Evolutionary conservation across 164 flowering plant genomes (phyloP).

Genomic region (Piper longum): DNA sequence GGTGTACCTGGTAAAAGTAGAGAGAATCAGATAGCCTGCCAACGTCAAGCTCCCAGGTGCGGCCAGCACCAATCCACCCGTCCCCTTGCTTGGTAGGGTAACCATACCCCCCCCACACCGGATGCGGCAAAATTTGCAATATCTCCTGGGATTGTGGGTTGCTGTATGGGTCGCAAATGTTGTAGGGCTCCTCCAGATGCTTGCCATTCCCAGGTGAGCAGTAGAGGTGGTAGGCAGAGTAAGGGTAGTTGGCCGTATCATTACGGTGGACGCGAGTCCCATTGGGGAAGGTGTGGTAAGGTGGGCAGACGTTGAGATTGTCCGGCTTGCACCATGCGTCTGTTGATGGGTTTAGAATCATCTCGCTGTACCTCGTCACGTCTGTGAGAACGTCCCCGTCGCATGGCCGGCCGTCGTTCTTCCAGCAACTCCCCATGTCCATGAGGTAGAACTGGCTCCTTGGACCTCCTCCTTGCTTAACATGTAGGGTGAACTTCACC

Average conservation of each 20-base stretch:
- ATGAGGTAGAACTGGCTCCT: slow-evolving; percentile 31
- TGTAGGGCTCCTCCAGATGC: slow-evolving; percentile 32
- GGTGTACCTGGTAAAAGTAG: slow-evolving; percentile 51
- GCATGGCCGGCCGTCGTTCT: slow-evolving; percentile 39
- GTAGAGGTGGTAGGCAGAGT: slow-evolving; percentile 46
- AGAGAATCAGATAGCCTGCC: slow-evolving; percentile 45
- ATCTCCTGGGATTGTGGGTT: slow-evolving; percentile 76
- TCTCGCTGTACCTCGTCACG: slow-evolving; percentile 56
- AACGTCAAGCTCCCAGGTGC: slow-evolving; percentile 68
- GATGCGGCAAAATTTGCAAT: slow-evolving; percentile 53
- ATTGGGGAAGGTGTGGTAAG: slow-evolving; percentile 41
- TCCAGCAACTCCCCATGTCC: slow-evolving; percentile 42
- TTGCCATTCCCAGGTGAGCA: slow-evolving; percentile 50
- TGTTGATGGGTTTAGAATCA: slow-evolving; percentile 48
- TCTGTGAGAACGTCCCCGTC: slow-evolving; percentile 47
- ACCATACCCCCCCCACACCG: slow-evolving; percentile 61
- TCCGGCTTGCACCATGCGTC: slow-evolving; percentile 35
- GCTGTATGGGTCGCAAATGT: slow-evolving; percentile 49
- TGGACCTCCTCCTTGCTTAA: slow-evolving; percentile 23
- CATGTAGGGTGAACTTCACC: slow-evolving; percentile 21
- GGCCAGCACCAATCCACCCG: slow-evolving; percentile 66
- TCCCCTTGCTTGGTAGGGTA: slow-evolving; percentile 49
- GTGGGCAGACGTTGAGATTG: slow-evolving; percentile 31
- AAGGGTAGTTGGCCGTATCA: slow-evolving; percentile 35
- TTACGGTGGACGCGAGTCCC: slow-evolving; percentile 35